These are phyloP conservation scores for Phytophthora hybrid DNA, from an alignment of 352 stramenopile species.

Conservation along the genomic window DNA sequence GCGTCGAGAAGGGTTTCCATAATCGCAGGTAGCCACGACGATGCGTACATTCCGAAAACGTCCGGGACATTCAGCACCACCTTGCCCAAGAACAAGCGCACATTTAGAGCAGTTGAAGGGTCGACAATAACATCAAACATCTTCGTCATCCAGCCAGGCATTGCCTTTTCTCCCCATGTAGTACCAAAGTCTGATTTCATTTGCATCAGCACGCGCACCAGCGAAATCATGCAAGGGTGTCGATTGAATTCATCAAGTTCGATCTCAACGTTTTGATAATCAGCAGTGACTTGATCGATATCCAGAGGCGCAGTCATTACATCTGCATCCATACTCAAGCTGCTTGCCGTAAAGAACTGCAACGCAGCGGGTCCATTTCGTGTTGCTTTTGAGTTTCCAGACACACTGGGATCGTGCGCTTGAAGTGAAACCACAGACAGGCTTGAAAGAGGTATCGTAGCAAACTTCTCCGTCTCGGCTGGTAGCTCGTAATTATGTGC, in stretches of 20 bases:
- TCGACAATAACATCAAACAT: slow-evolving; percentile 62
- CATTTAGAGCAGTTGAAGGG: slow-evolving; percentile 51
- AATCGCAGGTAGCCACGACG: slow-evolving; percentile 62
- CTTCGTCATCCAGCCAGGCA: slow-evolving; percentile 87
- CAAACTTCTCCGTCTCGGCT: slow-evolving; percentile 62
- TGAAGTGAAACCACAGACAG: slow-evolving; percentile 47
- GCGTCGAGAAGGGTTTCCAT: slow-evolving; percentile 64
- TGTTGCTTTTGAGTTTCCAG: slow-evolving; percentile 17
- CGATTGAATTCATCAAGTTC: slow-evolving; percentile 82
- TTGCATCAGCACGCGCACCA: slow-evolving; percentile 76
- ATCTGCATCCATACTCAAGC: slow-evolving; percentile 67
- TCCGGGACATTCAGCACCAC: slow-evolving; percentile 72
- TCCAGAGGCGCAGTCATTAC: slow-evolving; percentile 23
- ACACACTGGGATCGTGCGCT: slow-evolving; percentile 26
- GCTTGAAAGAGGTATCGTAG: slow-evolving; percentile 61
- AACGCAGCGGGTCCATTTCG: slow-evolving; percentile 44
- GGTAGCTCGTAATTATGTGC: slow-evolving; percentile 50
- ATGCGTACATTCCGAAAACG: slow-evolving; percentile 62
- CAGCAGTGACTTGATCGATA: slow-evolving; percentile 30
- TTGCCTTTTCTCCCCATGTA: slow-evolving; percentile 54
- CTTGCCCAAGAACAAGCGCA: slow-evolving; percentile 78
- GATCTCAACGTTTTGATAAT: slow-evolving; percentile 59
- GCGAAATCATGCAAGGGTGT: slow-evolving; percentile 77
- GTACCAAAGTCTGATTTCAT: slow-evolving; percentile 80
- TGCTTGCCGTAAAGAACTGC: slow-evolving; percentile 81